These are phyloP conservation scores for Colletotrichum lini DNA, from an alignment of 2,329 filamentous ascomycete genomes.

Conservation along the genomic window DNA sequence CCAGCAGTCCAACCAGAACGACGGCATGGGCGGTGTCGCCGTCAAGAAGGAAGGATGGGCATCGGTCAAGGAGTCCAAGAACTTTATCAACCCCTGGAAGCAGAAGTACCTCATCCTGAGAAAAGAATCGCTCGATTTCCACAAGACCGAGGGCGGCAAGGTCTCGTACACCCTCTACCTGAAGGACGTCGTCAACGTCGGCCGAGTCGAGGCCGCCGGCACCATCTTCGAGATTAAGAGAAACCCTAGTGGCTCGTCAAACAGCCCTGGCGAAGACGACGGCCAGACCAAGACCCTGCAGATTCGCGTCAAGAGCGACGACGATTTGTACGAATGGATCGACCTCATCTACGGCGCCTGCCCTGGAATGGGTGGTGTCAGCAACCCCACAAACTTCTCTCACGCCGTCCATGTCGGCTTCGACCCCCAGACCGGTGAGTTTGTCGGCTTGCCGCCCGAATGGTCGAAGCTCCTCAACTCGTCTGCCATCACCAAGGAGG, in stretches of 20 bases:
- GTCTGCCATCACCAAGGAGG: slow-evolving; percentile 97
- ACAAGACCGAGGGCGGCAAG: slow-evolving; percentile 92
- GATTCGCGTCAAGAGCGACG: slow-evolving; percentile 94
- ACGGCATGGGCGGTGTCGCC: slow-evolving; percentile 77
- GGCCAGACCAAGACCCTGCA: slow-evolving; percentile 86
- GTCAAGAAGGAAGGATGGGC: slow-evolving; percentile 88
- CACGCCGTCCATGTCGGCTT: slow-evolving; percentile 98
- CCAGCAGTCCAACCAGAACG: slow-evolving; percentile 70
- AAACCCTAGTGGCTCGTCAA: slow-evolving; percentile 75
- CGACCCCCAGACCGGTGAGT: slow-evolving; percentile 94
- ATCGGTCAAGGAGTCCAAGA: slow-evolving; percentile 90
- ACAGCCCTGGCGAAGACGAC: slow-evolving; percentile 83
- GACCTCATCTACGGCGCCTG: slow-evolving; percentile 98
- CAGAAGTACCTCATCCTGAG: slow-evolving; percentile 92
- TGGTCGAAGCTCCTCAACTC: slow-evolving; percentile 98
- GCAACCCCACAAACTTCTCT: slow-evolving; percentile 98
- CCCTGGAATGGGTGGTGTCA: slow-evolving; percentile 97
- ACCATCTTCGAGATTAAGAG: slow-evolving; percentile 96
- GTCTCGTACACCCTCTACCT: slow-evolving; percentile 88
- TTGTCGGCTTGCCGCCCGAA: slow-evolving; percentile 93
- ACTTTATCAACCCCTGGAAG: slow-evolving; percentile 89
- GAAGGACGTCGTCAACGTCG: slow-evolving; percentile 90
- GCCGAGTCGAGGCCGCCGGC: slow-evolving; percentile 90
- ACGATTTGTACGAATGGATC: slow-evolving; percentile 99
- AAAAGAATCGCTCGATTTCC: slow-evolving; percentile 93